Base-by-base conservation (phyloP, 495 filamentous ascomycete species). In the Hyaloscypha finlandica region DNA sequence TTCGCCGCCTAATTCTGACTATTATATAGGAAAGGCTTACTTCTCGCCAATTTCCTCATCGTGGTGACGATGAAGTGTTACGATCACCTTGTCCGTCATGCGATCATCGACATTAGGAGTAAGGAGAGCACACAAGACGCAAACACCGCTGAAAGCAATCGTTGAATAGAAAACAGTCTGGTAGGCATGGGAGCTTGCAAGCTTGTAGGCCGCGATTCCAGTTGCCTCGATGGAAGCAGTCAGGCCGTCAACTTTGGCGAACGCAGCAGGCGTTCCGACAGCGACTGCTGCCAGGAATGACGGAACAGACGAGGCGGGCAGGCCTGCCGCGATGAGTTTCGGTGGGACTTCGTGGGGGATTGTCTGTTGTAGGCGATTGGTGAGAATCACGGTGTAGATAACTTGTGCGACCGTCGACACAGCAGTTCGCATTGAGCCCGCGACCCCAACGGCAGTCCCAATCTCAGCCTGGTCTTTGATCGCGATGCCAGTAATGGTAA, bases 301-400 rank as follows among this genome's bases (percentile, higher is more conserved):
- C 4, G 72, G 54, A 9, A 82, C 54, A 8, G 76, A 77, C 25
- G 71, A 69, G 12, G 65, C 56, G 9, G 80, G 78, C 1, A 82
- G 74, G 20, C 81, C 81, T 8, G 79, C 77, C 14, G 67, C 55
- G 1, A 75, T 39, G 8, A 76, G 76, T 6, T 78, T 78, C 1
- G 69, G 65, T 9, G 74, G 63, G n/a, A 81, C 75, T 56, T 75
- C 74, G 8, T 63, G 32, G 8, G 77, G 74, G 3, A 79, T 64
- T 63, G 72, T 75, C 11, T 45, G 29, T 25, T 70, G 63, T 22
- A 80, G 59, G 30, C 76, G 78, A 70, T 78, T 81, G 25, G 62
- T 72, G 37, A 81, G 74, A 53, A 83, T 79, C 51, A 75, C 73
- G 59, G 76, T 70, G 70, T 81, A 81, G 61, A 83, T 72, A 2